Evolutionary conservation across 202 grass and related monocot genomes (phyloP).

Genomic region (Digitaria exilis): DNA sequence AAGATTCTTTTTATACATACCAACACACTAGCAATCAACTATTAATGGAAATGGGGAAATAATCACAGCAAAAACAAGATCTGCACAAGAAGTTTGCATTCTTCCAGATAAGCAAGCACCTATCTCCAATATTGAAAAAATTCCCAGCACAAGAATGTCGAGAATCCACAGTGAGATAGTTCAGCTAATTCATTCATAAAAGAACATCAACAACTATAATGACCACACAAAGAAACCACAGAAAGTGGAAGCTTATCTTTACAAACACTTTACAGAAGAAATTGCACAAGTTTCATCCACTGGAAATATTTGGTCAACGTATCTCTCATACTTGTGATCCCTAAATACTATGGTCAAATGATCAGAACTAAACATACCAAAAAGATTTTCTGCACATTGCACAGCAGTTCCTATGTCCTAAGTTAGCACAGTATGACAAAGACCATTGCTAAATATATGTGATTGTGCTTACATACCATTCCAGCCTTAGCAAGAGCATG

Average conservation of each 20-base stretch:
- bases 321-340: not conserved
- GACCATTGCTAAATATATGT: not conserved
- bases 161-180: not conserved
- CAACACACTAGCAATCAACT: slow-evolving; percentile 1
- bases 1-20: not conserved
- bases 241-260: not conserved
- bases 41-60: not conserved
- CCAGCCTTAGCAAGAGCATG: slow-evolving; percentile 77
- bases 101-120: not conserved
- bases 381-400: not conserved
- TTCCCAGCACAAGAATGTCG: not conserved
- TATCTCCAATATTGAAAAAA: slow-evolving; percentile 5
- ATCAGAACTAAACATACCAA: slow-evolving; percentile 14
- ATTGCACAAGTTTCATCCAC: not conserved
- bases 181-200: not conserved
- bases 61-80: slow-evolving; percentile 2
- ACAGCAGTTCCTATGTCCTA: not conserved
- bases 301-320: not conserved
- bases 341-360: slow-evolving; percentile 10
- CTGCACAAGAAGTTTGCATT: slow-evolving; percentile 4
- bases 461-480: slow-evolving; percentile 56
- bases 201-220: slow-evolving; percentile 6
- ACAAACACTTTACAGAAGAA: not conserved
- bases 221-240: not conserved
- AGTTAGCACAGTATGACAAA: not conserved